These are phyloP conservation scores for Albophoma yamanashiensis DNA, from an alignment of 2,329 filamentous ascomycete genomes.

Conservation along the genomic window DNA sequence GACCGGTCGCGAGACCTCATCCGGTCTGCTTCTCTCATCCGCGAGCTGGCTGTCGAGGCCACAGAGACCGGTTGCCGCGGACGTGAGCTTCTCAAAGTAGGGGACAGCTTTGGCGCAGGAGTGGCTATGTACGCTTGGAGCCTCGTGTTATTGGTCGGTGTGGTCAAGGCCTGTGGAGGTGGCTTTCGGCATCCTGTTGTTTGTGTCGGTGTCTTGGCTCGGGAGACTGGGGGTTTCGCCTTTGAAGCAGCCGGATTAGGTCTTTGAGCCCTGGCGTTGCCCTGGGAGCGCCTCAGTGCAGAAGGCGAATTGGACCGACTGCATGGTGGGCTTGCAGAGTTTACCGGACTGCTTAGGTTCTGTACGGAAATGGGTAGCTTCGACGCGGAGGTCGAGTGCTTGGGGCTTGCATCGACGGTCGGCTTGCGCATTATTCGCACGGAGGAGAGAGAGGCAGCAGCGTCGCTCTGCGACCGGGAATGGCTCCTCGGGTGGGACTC, in stretches of 20 bases:
- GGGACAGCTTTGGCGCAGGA: slow-evolving; percentile 62
- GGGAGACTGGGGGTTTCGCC: slow-evolving; percentile 29
- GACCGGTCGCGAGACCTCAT: slow-evolving; percentile 33
- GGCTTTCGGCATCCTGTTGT: slow-evolving; percentile 23
- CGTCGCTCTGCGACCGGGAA: slow-evolving; percentile 50
- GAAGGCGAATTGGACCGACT: slow-evolving; percentile 47
- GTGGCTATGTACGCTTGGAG: slow-evolving; percentile 66
- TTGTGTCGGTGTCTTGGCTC: slow-evolving; percentile 33
- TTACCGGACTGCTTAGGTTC: slow-evolving; percentile 32
- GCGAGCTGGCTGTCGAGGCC: slow-evolving; percentile 61
- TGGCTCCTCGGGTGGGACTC: slow-evolving; percentile 20
- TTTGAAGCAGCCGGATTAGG: slow-evolving; percentile 24
- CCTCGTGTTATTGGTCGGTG: slow-evolving; percentile 42
- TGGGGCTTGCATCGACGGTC: slow-evolving; percentile 14
- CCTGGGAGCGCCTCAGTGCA: slow-evolving; percentile 28
- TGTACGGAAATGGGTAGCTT: slow-evolving; percentile 35
- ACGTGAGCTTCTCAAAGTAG: slow-evolving; percentile 68
- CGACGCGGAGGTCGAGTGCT: slow-evolving; percentile 21
- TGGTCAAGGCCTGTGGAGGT: slow-evolving; percentile 29
- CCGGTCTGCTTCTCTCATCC: slow-evolving; percentile 52
- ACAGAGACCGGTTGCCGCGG: slow-evolving; percentile 70
- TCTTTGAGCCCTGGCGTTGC: slow-evolving; percentile 28
- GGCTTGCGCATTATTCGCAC: slow-evolving; percentile 21
- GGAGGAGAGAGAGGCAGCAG: slow-evolving; percentile 26
- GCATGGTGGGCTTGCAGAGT: slow-evolving; percentile 37